Percentiles rank a stretch among this genome's conserved stretches.
Evolutionary conservation across 768 basidiomycete genomes (phyloP).

Genomic region (Rhodotorula kratochvilovae): DNA sequence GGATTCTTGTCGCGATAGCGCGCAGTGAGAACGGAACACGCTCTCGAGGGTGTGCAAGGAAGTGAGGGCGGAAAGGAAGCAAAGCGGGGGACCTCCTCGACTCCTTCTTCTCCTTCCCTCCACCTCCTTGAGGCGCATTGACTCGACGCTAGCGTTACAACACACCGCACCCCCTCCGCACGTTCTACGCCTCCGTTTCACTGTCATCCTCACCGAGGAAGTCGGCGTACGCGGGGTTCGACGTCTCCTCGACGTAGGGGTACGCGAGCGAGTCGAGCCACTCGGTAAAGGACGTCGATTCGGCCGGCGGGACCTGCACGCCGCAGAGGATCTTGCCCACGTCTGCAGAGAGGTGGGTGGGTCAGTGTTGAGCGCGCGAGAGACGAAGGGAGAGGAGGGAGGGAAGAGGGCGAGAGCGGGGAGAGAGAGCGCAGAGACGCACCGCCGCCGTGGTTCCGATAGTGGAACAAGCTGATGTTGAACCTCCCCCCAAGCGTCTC

Average conservation of each 20-base stretch:
- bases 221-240: no score
- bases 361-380: not conserved
- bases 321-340: slow-evolving; percentile 70
- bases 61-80: no score
- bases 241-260: slow-evolving; percentile 84
- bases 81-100: no score
- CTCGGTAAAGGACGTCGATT: slow-evolving; percentile 62
- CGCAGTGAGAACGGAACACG: no score
- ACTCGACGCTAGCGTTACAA: not conserved
- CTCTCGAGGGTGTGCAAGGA: no score
- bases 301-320: slow-evolving; percentile 75
- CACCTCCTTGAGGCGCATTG: not conserved
- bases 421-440: slow-evolving; percentile 44
- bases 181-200: no score
- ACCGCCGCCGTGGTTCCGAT: slow-evolving; percentile 96
- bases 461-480: slow-evolving; percentile 97
- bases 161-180: not conserved
- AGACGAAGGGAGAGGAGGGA: not conserved
- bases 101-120: no score
- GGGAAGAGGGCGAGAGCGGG: not conserved
- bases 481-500: slow-evolving; percentile 73
- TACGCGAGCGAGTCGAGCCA: slow-evolving; percentile 79
- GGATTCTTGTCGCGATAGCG: no score
- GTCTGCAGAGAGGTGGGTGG: not conserved
- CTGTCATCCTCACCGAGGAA: no score